Evolutionary conservation across 2,329 filamentous ascomycete genomes (phyloP), one percentile per base, ranked within the genome.

Genomic region (Aspergillus alliaceus): DNA sequence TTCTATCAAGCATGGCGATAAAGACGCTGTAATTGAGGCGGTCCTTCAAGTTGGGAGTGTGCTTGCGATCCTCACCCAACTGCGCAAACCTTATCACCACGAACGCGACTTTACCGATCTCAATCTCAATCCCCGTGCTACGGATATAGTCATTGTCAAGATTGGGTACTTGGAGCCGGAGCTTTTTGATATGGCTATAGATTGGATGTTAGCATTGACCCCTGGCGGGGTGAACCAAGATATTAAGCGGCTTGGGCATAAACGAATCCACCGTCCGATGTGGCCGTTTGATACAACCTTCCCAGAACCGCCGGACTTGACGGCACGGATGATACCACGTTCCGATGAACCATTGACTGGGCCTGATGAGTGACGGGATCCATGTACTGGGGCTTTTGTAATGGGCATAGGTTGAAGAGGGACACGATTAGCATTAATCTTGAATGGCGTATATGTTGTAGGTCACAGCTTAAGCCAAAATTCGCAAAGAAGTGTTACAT

Each of bases 111-210:
- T 84, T 59, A 80, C 76, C 0, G 77, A 79, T 3, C 72, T 84
- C 0, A 56, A 77, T 42, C 75, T 84, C 1, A 47, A 68, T 8
- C 81, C 81, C 1, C 75, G 80, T 2, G 62, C 72, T 4, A 75
- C 77, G 0, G 79, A 82, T 59, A 76, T 84, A 22, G 80, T 84
- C 0, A 77, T 84, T 42, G 80, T 84, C 24, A 84, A 84, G 66
- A 84, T 84, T 44, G 82, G 82, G 15, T 84, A 84, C 56, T 67
- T 84, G 1, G 82, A 84, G 63, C 82, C 82, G 3, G 77, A 84
- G 62, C 68, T 84, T 4, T 82, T 82, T 57, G 76, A 77, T 51
- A 84, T 84, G 81, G 77, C 81, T 0, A 72, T 72, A 7, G 80
- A 79, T 53, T 84, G 81, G 82, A 82, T 83, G 77, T 72, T 84